phyloP scores from a whole-genome alignment of 441 rosid genomes.

The Gossypium aridum region DNA sequence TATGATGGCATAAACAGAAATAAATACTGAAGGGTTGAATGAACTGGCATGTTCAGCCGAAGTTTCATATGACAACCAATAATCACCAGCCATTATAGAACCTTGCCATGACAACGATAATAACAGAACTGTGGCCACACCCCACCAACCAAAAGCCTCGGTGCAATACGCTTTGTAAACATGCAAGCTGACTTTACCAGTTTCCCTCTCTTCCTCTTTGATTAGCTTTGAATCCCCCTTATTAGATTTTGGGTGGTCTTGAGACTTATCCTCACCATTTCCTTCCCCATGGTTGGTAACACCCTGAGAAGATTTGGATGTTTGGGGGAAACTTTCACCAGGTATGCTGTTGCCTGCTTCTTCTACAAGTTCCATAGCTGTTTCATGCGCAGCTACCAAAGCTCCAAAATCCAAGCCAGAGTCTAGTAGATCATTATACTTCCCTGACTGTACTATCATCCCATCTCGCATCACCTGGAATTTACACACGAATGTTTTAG shows the following conservation, averaged over 20 bases:
- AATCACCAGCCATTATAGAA: constrained; percentile 80
- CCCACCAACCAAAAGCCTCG: constrained; percentile 99
- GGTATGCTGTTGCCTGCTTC: constrained; percentile 34
- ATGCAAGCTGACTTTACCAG: constrained; percentile 58
- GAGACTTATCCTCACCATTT: constrained; percentile 42
- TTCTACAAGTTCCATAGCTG: constrained; percentile 85
- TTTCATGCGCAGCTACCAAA: constrained; percentile 80
- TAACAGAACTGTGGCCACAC: constrained; percentile 42
- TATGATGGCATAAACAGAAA: constrained; percentile 54
- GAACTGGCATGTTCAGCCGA: constrained; percentile 40
- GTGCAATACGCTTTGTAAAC: constrained; percentile 78
- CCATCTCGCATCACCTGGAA: constrained; percentile 85
- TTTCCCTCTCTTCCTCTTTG: constrained; percentile 83
- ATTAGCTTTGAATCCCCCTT: constrained; percentile 71
- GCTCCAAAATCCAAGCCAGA: constrained; percentile 67
- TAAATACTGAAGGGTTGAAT: constrained; percentile 56
- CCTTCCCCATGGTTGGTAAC: constrained; percentile 30
- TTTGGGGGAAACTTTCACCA: constrained; percentile 31
- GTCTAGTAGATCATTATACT: constrained; percentile 46
- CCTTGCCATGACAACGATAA: constrained; percentile 77
- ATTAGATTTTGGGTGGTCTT: constrained; percentile 35
- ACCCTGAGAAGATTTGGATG: constrained; percentile 22
- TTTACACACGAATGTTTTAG: background rate
- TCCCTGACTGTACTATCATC: constrained; percentile 82
- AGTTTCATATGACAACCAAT: constrained; percentile 93